Evolutionary conservation across 2,329 filamentous ascomycete genomes (phyloP).

Genomic region (Sodiomyces alkalinus): DNA sequence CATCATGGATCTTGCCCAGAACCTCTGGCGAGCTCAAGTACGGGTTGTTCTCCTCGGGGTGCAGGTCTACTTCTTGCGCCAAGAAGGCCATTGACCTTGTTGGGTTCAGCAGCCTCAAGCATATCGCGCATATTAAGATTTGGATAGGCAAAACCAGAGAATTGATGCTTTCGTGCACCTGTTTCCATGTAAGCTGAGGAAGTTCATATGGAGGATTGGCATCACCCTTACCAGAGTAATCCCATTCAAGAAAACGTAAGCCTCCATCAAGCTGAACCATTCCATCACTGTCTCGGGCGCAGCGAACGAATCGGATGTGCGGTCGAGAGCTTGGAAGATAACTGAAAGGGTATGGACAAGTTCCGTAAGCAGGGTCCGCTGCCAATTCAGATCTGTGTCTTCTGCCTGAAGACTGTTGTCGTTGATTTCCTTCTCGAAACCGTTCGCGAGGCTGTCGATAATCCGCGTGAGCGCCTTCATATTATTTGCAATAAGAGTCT

Average conservation of each 20-base stretch:
- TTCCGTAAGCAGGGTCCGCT: constrained; percentile 50
- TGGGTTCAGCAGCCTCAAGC: constrained; percentile 56
- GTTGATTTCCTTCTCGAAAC: constrained; percentile 35
- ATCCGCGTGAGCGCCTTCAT: constrained; percentile 29
- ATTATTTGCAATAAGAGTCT: constrained; percentile 31
- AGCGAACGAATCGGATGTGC: constrained; percentile 37
- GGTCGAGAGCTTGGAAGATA: constrained; percentile 54
- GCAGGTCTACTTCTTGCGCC: constrained; percentile 30
- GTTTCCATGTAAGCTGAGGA: background rate
- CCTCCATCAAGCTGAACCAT: constrained; percentile 63
- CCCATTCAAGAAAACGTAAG: constrained; percentile 53
- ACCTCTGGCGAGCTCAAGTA: constrained; percentile 58
- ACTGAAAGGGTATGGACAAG: constrained; percentile 59
- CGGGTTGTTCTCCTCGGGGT: constrained; percentile 27
- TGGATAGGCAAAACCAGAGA: constrained; percentile 50
- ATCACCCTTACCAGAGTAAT: constrained; percentile 35
- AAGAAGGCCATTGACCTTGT: constrained; percentile 40
- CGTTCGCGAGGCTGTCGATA: constrained; percentile 32
- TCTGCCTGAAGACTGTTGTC: constrained; percentile 32
- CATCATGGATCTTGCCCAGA: constrained; percentile 56
- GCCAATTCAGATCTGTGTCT: constrained; percentile 42
- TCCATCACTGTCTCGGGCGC: constrained; percentile 42
- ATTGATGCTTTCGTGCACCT: constrained; percentile 23
- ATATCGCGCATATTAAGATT: constrained; percentile 53
- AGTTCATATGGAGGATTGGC: too few relatives aligned